Base-by-base conservation (phyloP, 176 grass and related monocot species). In the Triticum dicoccoides region DNA sequence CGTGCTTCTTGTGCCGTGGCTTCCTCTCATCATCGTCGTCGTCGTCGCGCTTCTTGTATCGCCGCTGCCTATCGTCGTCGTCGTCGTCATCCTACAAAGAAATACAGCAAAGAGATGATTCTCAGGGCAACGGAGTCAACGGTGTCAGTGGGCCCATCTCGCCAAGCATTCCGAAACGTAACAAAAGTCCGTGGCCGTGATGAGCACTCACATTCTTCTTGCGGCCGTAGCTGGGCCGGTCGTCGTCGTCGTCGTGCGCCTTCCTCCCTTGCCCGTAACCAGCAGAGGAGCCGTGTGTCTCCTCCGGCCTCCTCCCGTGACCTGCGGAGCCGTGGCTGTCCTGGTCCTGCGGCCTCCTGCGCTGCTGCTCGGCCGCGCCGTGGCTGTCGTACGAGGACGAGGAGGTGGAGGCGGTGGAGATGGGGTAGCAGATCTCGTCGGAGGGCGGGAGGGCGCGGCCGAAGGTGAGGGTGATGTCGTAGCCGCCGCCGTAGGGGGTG, bases 401-500 rank as follows among this genome's bases (percentile, higher is more conserved):
- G 4, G 77, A 62, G 49, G 72, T 34, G 20, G 91, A 63, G 78
- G 88, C 54, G 47, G 93, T 87, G 80, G 92, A 90, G 82, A 92
- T 80, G 29, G 94, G 81, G 51, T 98, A 78, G 90, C 97, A 98
- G 18, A 71, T 98, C 25, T 98, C 94, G 27, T 98, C 93, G 82
- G 92, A 96, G 47, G 93, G 90, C 9, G 87, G 88, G 15, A 98
- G 84, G 23, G 97, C 74, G 12, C 87, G 91, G 67, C 97, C 97
- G 76, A 88, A 98, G 32, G 90, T 91, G 88, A 94, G 88, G 3
- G 82, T 45, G 29, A 96, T 24, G 82, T 98, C 92, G 79, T 98
- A 98, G 29, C 96, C 90, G 13, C 93, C 96, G 84, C 93, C 93
- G 87, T 98, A 98, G 0, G 93, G 97, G 39, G 92, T 94, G 17